phyloP scores from a whole-genome alignment of 495 filamentous ascomycete genomes.

The Letharia lupina region DNA sequence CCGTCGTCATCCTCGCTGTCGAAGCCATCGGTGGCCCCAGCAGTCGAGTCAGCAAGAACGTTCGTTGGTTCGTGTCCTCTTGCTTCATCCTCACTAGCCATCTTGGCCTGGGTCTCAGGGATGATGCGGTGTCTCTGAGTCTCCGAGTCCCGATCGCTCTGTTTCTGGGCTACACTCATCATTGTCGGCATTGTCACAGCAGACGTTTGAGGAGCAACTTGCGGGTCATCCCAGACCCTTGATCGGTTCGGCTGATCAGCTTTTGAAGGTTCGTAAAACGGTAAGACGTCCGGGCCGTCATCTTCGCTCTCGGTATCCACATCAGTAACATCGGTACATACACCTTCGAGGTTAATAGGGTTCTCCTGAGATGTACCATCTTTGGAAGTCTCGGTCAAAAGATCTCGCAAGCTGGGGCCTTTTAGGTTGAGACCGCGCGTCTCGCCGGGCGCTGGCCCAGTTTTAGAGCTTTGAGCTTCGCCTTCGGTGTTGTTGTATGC shows the following conservation, averaged over 20 bases:
- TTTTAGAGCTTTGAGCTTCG: neutral
- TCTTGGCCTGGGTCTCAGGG: slow-evolving; percentile 5
- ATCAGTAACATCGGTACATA: neutral
- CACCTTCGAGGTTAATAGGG: slow-evolving; percentile 18
- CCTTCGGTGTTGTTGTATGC: neutral
- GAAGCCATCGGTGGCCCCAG: slow-evolving; percentile 7
- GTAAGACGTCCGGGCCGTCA: slow-evolving; percentile 21
- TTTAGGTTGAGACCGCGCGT: slow-evolving; percentile 6
- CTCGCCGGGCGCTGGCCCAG: neutral
- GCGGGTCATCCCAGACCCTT: neutral
- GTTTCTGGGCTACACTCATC: neutral
- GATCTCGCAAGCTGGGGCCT: slow-evolving; percentile 3
- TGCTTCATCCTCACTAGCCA: neutral
- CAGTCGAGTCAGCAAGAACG: neutral
- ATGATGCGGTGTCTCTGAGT: neutral
- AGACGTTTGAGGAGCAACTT: neutral
- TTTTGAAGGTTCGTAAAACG: slow-evolving; percentile 2
- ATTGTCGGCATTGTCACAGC: neutral
- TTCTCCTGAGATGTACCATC: slow-evolving; percentile 11
- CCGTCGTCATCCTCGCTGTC: slow-evolving; percentile 15
- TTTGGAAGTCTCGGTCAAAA: slow-evolving; percentile 4
- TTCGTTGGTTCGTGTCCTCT: neutral
- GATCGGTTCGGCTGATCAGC: neutral
- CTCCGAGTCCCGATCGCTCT: neutral
- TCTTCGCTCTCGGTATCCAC: slow-evolving; percentile 22